Evolutionary conservation across 1,284 basidiomycete genomes (phyloP), one percentile per base, ranked within the genome.

Genomic region (Pseudozyma sp.): DNA sequence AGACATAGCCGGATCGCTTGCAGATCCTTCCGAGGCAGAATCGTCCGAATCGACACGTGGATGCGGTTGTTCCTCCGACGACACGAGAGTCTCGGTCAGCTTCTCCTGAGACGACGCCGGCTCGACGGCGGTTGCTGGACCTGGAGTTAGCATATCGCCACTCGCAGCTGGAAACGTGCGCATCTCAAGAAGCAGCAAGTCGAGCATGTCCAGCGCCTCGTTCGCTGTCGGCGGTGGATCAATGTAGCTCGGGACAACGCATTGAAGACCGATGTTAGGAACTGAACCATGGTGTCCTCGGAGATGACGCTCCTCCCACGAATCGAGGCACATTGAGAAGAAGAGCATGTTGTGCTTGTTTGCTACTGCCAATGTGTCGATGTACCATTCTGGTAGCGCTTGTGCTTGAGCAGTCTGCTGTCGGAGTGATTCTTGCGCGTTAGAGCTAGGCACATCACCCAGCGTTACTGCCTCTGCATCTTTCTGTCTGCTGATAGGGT

Each of bases 341-440:
- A 68, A 29, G 0, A 63, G 54, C 2, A 68, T 19, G 30, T 68
- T 47, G 35, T 68, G 43, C 11, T 47, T 54, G 39, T 68, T 49
- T 1, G 66, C 66, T 2, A 63, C n/a, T 19, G 49, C 58, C 14
- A 54, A 8, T 43, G 45, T 53, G 11, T 56, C 65, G 4, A 33
- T 19, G 30, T 54, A 53, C 31, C 44, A 61, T 14, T 47, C 29
- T 4, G 54, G 37, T n/a, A 42, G 34, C 14, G 7, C 37, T 14
- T 49, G 11, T n/a, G 19, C 47, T 16, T 17, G 34, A 24, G 4
- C 47, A 14, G 19, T 17, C 13, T 49, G 53, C 34, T 31, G 43
- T 24, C 0, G 14, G 7, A 29, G 16, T 16, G 35, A 24, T 24
- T 24, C 24, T 24, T 24, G 24, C 24, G 24, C 24, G 24, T 24